Base-by-base conservation (phyloP, 148 eudicot genomes). In the Limonium bicolor region DNA sequence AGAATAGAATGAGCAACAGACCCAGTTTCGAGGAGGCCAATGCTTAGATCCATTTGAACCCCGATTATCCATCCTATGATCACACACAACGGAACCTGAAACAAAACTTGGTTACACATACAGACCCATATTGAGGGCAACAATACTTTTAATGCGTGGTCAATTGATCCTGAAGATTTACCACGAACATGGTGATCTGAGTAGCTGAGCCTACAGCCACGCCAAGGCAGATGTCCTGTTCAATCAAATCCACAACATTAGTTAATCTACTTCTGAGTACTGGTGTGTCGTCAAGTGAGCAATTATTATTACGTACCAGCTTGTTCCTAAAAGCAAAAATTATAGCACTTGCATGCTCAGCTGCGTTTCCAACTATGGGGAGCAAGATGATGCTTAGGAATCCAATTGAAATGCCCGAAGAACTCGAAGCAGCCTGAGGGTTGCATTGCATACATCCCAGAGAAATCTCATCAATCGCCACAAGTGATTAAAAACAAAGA, bases 351-450 rank as follows among this genome's bases (percentile, higher is more conserved):
- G 94, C 94, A 66, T 83, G 94, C 51, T 83, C 94, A 19, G 94
- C 94, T 46, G 94, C 94, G 58, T 83, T 83, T 20, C 94, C 94
- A 11, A 83, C 84, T 6, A 83, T 83, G 14, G 94, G 94, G 20
- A 83, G 62, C 56, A 79, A 54, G 4, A 83, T 83, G 7, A 83
- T 65, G 67, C 88, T 73, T 25, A 83, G 72, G 34, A 83, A 83
- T 30, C 83, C 66, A 23, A 83, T 56, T 2, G 87, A 67, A 40
- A 83, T 64, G 1, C 81, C 84, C 94, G 80, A 78, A 7, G 94
- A 67, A 32, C 50, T 66, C 11, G 94, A 76, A 60, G 84, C 81
- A 50, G 50, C 84, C 94, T 83, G 55, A 3, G 2, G 19, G 18
- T 2, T n/a, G n/a, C n/a, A n/a, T n/a, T n/a, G n/a, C n/a, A n/a